Base-by-base conservation (phyloP, 2,329 filamentous ascomycete genomes). In the Fusarium hostae region DNA sequence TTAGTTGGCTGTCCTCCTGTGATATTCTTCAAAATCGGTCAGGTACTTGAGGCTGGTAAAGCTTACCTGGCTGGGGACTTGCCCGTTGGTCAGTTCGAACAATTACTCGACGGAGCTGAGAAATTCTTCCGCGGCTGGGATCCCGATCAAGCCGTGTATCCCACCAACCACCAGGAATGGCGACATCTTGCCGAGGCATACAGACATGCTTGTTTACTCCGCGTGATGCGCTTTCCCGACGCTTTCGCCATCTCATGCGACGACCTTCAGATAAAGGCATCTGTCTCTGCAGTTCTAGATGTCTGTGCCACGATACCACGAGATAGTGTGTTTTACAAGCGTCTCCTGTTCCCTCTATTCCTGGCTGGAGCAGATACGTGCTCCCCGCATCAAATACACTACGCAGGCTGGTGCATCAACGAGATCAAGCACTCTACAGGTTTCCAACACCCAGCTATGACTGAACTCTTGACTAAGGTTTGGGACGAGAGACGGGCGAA, bases 331-430 rank as follows among this genome's bases (percentile, higher is more conserved):
- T 79, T 79, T 13, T 77, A 74, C 57, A 79, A 78, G 24, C 66
- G 75, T 4, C 55, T 79, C 0, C 56, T 79, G 2, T 78, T 78
- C n/a, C 78, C 77, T 1, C 50, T 79, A 2, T 79, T 79, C 11
- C 35, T 79, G 1, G 76, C 78, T 3, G 72, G 72, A 1, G 74
- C 76, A 0, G 78, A 79, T 11, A 77, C 77, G 0, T 65, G 61
- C 3, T 67, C 74, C 0, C 50, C 57, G 1, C 72, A 78, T 54
- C 76, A 78, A 11, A 75, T 72, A 13, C 75, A 78, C 34, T 78
- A 78, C 12, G 63, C 68, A 3, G 72, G 65, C 18, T 70, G 67
- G 54, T 78, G 75, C 3, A 70, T 78, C 1, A 58, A 66, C 9
- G 61, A 71, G 6, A 78, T 78, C 30, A 77, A 77, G 37, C 59